Evolutionary conservation across 1,139 yeast species (phyloP).

Genomic region (Protomyces arabidopsidicola): DNA sequence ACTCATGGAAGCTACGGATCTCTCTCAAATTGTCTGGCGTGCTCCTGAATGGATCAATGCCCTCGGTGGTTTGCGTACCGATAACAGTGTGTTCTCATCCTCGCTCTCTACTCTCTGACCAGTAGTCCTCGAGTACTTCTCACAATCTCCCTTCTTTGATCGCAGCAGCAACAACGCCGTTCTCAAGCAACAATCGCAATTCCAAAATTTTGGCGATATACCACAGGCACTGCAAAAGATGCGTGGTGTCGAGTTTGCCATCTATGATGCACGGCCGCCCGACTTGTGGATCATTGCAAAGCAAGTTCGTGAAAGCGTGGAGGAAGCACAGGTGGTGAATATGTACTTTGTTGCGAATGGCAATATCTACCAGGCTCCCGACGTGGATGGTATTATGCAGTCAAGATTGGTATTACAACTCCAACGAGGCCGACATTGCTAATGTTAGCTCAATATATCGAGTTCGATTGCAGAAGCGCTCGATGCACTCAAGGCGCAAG

Average conservation of each 20-base stretch:
- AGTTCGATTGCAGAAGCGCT: background rate
- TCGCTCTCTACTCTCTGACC: background rate
- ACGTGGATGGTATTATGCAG: constrained; percentile 52
- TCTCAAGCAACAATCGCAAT: constrained; percentile 90
- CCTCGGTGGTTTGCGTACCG: constrained; percentile 17
- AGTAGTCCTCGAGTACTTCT: constrained; percentile 69
- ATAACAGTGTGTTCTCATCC: constrained; percentile 4
- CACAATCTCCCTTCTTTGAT: constrained; percentile 92
- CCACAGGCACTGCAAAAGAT: constrained; percentile 61
- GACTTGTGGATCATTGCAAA: constrained; percentile 88
- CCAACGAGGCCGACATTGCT: background rate
- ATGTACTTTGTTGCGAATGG: constrained; percentile 89
- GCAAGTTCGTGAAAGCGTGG: constrained; percentile 59
- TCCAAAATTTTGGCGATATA: constrained; percentile 54
- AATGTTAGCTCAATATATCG: background rate
- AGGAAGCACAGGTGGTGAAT: constrained; percentile 50
- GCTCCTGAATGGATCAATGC: constrained; percentile 27
- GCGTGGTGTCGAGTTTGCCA: constrained; percentile 79
- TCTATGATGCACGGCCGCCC: constrained; percentile 74
- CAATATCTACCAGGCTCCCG: constrained; percentile 86
- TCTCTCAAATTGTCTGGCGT: constrained; percentile 22
- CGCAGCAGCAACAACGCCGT: constrained; percentile 91
- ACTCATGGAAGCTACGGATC: background rate
- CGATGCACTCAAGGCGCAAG: background rate
- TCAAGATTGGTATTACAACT: constrained; percentile 44